Conservation (phyloP, 371 early-diverging fungal genomes). For the Syncephalastrum racemosum region DNA sequence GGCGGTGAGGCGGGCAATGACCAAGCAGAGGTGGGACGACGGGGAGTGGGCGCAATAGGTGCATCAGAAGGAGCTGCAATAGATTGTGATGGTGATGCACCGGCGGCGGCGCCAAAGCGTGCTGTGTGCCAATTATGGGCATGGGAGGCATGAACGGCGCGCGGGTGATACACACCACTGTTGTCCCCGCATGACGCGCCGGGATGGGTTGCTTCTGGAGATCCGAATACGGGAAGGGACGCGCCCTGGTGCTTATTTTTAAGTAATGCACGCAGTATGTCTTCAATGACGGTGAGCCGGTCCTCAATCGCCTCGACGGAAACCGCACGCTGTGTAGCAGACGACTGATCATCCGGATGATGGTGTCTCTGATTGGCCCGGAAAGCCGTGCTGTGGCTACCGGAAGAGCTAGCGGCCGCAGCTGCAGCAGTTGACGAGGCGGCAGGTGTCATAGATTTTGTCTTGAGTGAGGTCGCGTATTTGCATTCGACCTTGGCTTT, state of each 20-base stretch:
- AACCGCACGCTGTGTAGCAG: neutral
- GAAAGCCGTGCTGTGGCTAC: too few species aligned
- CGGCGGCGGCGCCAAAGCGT: constrained; percentile 4
- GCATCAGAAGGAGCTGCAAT: neutral
- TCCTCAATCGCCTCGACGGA: constrained; percentile 40
- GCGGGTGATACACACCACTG: constrained; percentile 18
- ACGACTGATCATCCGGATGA: too few species aligned
- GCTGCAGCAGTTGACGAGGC: constrained; percentile 7
- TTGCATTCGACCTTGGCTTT: constrained; percentile 41
- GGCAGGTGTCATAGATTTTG: constrained; percentile 11
- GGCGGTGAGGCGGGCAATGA: constrained; percentile 15
- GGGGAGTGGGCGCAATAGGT: constrained; percentile 16
- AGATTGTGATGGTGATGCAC: neutral
- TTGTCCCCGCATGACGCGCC: constrained; percentile 6
- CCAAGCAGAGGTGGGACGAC: constrained; percentile 16
- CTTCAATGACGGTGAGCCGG: constrained; percentile 41
- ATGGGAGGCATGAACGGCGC: constrained; percentile 16
- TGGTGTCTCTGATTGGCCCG: too few species aligned
- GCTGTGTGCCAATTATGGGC: constrained; percentile 18
- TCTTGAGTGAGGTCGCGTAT: constrained; percentile 29
- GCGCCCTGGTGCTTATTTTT: constrained; percentile 9
- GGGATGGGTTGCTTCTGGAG: neutral
- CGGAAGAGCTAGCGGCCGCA: neutral
- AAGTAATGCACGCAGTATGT: constrained; percentile 34
- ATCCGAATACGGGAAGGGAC: constrained; percentile 15